These are phyloP conservation scores for Musa balbisiana DNA, from an alignment of 202 grass and related monocot genomes.

Conservation along the genomic window DNA sequence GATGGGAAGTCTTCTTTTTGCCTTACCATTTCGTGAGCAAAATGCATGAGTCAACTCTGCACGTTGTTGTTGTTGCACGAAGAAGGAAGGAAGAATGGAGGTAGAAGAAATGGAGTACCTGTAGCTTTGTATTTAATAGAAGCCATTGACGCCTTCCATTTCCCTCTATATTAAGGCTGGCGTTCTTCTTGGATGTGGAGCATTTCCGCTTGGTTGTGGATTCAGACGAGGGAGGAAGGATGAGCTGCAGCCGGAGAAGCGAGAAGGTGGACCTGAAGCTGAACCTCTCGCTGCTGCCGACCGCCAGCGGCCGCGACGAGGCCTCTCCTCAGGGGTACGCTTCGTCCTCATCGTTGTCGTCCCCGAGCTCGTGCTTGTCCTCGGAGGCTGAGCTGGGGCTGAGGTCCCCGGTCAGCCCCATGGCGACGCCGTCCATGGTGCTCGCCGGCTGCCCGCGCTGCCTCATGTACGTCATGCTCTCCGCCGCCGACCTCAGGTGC, in stretches of 20 bases:
- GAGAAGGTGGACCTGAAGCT: slow-evolving; percentile 69
- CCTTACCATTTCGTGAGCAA: too few species aligned
- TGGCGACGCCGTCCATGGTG: slow-evolving; percentile 58
- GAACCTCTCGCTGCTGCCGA: slow-evolving; percentile 55
- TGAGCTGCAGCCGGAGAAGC: slow-evolving; percentile 49
- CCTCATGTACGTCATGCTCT: slow-evolving; percentile 98
- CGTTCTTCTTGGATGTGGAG: background rate
- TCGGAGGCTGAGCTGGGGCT: slow-evolving; percentile 23
- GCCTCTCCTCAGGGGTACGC: background rate
- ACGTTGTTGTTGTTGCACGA: too few species aligned
- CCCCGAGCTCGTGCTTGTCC: slow-evolving; percentile 71
- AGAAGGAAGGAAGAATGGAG: too few species aligned
- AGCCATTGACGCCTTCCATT: too few species aligned
- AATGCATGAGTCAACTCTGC: too few species aligned
- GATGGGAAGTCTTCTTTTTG: too few species aligned
- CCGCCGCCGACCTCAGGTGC: slow-evolving; percentile 74
- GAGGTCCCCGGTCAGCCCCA: slow-evolving; percentile 18
- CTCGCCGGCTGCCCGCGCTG: slow-evolving; percentile 80
- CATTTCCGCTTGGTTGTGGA: background rate
- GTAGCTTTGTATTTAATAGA: too few species aligned
- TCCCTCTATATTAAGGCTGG: too few species aligned
- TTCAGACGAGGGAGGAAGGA: slow-evolving; percentile 3
- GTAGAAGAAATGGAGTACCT: too few species aligned
- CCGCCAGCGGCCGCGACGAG: background rate
- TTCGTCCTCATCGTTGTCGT: slow-evolving; percentile 25